These are phyloP conservation scores for Withania somnifera DNA, from an alignment of 305 asterid species.

Conservation along the genomic window DNA sequence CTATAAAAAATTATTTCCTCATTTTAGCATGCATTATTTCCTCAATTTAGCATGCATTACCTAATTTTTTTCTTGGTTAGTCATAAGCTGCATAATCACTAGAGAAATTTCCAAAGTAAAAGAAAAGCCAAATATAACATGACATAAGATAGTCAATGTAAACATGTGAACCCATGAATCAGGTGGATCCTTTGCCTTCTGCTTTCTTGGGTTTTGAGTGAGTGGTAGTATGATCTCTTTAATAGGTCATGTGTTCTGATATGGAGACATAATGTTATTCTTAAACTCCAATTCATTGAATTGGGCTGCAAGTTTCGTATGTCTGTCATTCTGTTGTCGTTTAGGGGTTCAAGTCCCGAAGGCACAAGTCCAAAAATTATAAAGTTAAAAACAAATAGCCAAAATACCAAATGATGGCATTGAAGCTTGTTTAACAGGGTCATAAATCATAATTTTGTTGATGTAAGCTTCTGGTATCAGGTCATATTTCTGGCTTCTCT, in stretches of 20 bases:
- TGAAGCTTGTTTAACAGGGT: background rate
- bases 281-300: background rate
- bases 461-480: background rate
- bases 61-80: background rate
- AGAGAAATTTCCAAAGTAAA: background rate
- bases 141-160: background rate
- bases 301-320: background rate
- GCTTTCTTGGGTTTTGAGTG: background rate
- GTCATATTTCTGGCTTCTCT: background rate
- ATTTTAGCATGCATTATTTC: background rate
- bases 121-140: background rate
- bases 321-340: background rate
- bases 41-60: background rate
- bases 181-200: background rate
- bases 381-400: background rate
- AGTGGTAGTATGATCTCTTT: background rate
- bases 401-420: background rate
- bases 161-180: background rate
- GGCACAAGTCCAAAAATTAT: background rate
- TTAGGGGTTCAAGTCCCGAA: background rate
- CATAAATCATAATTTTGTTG: background rate
- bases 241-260: background rate
- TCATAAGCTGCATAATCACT: background rate
- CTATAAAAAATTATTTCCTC: background rate
- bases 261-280: background rate